Conservation (phyloP, 768 basidiomycete species). For the Trametes punicea region DNA sequence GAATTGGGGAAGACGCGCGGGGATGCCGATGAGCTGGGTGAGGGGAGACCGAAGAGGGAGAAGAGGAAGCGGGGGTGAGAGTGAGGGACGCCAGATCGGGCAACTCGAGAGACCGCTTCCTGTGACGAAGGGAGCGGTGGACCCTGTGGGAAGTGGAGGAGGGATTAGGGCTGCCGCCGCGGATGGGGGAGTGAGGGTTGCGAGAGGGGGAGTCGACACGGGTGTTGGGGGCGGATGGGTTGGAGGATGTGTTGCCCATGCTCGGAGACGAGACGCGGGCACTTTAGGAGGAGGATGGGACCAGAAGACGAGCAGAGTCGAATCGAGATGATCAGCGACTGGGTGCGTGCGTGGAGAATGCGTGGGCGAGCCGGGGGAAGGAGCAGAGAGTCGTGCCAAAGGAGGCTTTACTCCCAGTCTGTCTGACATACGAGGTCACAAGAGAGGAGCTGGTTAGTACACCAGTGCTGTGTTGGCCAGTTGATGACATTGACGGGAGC, state of each 20-base stretch:
- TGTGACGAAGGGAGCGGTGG: constrained; percentile 59
- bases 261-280: constrained; percentile 15
- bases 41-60: constrained; percentile 41
- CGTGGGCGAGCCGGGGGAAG: background rate
- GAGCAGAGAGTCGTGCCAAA: background rate
- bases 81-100: constrained; percentile 63
- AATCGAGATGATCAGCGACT: constrained; percentile 19
- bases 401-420: constrained; percentile 5
- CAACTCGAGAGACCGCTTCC: constrained; percentile 72
- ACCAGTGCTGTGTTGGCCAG: background rate
- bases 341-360: constrained; percentile 1
- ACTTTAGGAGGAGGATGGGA: constrained; percentile 8
- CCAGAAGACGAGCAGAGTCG: constrained; percentile 8
- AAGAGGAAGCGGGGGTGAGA: constrained; percentile 40
- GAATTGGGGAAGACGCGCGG: constrained; percentile 47
- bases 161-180: constrained; percentile 25
- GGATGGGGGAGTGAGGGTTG: constrained; percentile 24
- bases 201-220: constrained; percentile 20
- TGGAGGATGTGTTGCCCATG: constrained; percentile 27
- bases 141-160: constrained; percentile 29
- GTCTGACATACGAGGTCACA: background rate
- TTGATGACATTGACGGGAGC: background rate
- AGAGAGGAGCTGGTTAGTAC: background rate
- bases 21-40: constrained; percentile 40
- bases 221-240: constrained; percentile 14